Evolutionary conservation across 768 basidiomycete genomes (phyloP).

Genomic region (Pleurotus eryngii): DNA sequence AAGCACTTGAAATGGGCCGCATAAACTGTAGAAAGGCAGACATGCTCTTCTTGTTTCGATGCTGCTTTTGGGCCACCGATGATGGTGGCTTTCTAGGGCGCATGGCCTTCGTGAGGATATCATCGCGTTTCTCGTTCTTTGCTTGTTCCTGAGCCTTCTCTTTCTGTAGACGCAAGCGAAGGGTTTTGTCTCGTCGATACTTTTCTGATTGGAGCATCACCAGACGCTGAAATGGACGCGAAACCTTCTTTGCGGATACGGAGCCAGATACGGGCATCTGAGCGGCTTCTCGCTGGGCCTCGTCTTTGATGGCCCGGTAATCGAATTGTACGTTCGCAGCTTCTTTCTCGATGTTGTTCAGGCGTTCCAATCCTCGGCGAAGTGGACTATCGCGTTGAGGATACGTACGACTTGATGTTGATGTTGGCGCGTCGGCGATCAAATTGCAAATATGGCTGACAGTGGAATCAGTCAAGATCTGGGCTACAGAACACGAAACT

Average conservation of each 20-base stretch:
- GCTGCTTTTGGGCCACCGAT: constrained; percentile 58
- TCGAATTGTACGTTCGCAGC: constrained; percentile 62
- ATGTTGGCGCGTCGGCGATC: constrained; percentile 48
- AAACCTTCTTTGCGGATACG: constrained; percentile 48
- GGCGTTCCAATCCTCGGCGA: constrained; percentile 67
- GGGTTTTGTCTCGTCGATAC: constrained; percentile 68
- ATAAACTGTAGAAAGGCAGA: constrained; percentile 82
- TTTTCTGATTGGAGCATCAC: constrained; percentile 75
- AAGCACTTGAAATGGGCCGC: constrained; percentile 87
- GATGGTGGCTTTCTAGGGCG: constrained; percentile 42
- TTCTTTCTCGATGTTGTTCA: constrained; percentile 75
- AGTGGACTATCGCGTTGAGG: constrained; percentile 54
- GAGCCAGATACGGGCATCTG: constrained; percentile 39
- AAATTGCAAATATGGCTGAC: constrained; percentile 65
- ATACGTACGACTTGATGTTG: constrained; percentile 33
- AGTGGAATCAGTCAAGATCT: constrained; percentile 14
- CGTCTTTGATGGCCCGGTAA: constrained; percentile 69
- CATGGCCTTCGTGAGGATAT: constrained; percentile 75
- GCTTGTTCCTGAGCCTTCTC: constrained; percentile 77
- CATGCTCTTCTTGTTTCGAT: constrained; percentile 87
- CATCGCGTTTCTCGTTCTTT: constrained; percentile 69
- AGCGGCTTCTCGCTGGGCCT: constrained; percentile 62
- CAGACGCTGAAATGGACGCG: constrained; percentile 65
- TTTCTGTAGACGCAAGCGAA: constrained; percentile 66
- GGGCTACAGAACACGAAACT: constrained; percentile 12